Evolutionary conservation across 2,329 filamentous ascomycete species (phyloP).

Genomic region (Xylariaceae sp.): DNA sequence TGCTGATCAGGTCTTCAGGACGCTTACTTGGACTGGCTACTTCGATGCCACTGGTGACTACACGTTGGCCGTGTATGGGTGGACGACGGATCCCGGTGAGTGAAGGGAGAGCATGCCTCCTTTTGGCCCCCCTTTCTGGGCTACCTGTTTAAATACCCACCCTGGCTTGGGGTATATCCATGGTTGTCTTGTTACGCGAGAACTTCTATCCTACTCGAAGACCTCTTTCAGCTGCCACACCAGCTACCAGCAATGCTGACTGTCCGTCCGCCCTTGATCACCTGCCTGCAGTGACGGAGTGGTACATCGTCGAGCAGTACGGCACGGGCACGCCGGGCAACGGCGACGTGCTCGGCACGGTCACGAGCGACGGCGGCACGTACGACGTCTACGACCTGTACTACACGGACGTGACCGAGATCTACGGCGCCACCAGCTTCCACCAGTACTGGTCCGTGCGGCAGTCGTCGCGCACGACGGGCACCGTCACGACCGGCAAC

Average conservation of each 20-base stretch:
- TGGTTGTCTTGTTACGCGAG: too few species aligned
- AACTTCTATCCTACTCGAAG: too few species aligned
- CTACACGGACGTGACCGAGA: conserved; percentile 1
- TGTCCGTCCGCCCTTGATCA: too few species aligned
- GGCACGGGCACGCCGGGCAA: conserved; percentile 1
- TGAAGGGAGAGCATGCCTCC: too few species aligned
- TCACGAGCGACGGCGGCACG: background rate
- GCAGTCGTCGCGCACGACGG: background rate
- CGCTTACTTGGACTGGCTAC: conserved; percentile 1
- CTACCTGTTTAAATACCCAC: too few species aligned
- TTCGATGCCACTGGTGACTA: conserved; percentile 1
- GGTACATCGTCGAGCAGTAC: conserved; percentile 3
- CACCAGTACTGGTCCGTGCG: conserved; percentile 3
- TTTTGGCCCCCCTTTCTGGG: too few species aligned
- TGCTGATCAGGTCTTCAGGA: too few species aligned
- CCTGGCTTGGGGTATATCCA: too few species aligned
- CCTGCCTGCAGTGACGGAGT: conserved; percentile 1
- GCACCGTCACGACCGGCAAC: conserved; percentile 28
- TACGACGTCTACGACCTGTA: conserved; percentile 1
- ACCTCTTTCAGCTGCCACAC: too few species aligned
- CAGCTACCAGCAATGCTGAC: too few species aligned
- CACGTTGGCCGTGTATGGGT: conserved; percentile 2
- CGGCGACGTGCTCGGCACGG: conserved; percentile 1
- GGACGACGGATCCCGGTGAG: conserved; percentile 3
- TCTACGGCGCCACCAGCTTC: conserved; percentile 3